Conservation (phyloP, 2,329 filamentous ascomycete species). For the Ilyonectria mors-panacis region DNA sequence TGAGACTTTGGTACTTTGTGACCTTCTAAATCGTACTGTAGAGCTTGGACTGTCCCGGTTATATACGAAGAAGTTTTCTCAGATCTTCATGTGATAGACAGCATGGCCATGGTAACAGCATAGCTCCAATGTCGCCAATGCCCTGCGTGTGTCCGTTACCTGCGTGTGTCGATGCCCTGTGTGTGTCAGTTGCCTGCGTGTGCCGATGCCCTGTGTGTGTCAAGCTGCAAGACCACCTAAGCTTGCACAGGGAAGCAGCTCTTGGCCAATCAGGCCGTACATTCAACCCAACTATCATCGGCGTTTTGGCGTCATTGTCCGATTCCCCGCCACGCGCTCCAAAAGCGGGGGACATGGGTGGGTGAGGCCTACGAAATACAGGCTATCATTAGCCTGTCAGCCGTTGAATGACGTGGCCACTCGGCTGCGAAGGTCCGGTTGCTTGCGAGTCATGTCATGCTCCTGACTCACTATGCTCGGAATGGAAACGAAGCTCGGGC, state of each 20-base stretch:
- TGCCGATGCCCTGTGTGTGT: constrained; percentile 14
- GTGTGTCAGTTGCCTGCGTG: constrained; percentile 13
- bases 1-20: background rate
- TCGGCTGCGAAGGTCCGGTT: background rate
- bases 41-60: background rate
- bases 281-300: background rate
- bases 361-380: background rate
- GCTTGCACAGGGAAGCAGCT: background rate
- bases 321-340: background rate
- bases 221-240: background rate
- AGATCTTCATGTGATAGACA: background rate
- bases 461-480: background rate
- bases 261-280: background rate
- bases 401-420: background rate
- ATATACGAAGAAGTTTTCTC: background rate
- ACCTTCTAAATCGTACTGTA: background rate
- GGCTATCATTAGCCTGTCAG: constrained; percentile 2
- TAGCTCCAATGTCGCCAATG: background rate
- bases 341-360: background rate
- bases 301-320: background rate
- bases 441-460: background rate
- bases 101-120: background rate
- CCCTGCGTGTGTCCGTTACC: background rate
- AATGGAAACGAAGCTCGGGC: constrained; percentile 4
- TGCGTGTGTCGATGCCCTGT: constrained; percentile 19